phyloP scores from a whole-genome alignment of 345 rosid genomes.

The Carallia pectinifolia region DNA sequence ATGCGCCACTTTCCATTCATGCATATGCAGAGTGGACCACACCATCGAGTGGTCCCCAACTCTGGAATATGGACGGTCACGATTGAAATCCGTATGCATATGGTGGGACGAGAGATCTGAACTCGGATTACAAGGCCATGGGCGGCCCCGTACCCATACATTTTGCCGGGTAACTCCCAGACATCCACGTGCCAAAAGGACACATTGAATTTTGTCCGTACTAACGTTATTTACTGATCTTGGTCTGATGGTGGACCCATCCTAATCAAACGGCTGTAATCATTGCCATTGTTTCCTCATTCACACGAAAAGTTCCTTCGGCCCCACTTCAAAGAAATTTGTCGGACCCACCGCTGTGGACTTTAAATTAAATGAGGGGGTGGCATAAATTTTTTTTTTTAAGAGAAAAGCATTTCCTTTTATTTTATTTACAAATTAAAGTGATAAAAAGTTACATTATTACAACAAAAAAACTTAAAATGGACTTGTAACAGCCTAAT shows the following conservation, averaged over 20 bases:
- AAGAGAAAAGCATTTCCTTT: no score
- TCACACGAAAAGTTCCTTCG: constrained; percentile 9
- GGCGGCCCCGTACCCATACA: constrained; percentile 5
- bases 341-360: no score
- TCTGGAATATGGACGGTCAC: background rate
- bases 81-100: background rate
- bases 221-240: background rate
- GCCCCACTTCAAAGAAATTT: constrained; percentile 5
- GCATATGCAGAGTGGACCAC: background rate
- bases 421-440: no score
- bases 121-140: background rate
- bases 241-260: constrained; percentile 4
- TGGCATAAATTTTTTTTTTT: no score
- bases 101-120: background rate
- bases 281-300: constrained; percentile 18
- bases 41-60: constrained; percentile 1
- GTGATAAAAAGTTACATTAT: no score
- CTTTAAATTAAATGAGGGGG: no score
- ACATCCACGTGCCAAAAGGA: constrained; percentile 28
- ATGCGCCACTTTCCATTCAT: background rate
- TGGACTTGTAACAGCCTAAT: no score
- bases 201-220: background rate
- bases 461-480: no score
- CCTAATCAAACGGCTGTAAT: constrained; percentile 26
- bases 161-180: background rate